phyloP scores from a whole-genome alignment of 495 filamentous ascomycete genomes.

The Filosporella fistucella region DNA sequence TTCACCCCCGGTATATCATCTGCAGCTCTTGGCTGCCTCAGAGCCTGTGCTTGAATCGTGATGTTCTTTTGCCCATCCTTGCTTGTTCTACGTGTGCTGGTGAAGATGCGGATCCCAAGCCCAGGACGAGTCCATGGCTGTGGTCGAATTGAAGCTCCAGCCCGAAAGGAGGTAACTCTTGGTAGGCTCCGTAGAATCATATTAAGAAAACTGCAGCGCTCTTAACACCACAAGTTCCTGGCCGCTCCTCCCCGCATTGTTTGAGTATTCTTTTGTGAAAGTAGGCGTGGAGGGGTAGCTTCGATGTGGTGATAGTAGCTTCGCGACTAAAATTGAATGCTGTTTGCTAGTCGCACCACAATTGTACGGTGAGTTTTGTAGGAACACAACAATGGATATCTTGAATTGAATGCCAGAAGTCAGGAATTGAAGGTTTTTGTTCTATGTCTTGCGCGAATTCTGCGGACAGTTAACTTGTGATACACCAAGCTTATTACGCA shows the following conservation, averaged over 20 bases:
- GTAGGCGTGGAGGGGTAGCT: conserved; percentile 19
- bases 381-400: too few relatives aligned
- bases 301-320: too few relatives aligned
- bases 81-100: conserved; percentile 9
- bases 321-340: too few relatives aligned
- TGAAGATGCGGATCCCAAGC: conserved; percentile 17
- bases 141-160: conserved; percentile 10
- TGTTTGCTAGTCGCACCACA: too few relatives aligned
- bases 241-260: conserved; percentile 15
- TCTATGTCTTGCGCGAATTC: neutral
- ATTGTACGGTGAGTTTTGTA: too few relatives aligned
- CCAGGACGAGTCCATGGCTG: conserved; percentile 10
- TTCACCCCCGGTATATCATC: conserved; percentile 15
- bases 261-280: neutral
- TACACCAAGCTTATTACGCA: conserved; percentile 18
- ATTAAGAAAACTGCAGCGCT: conserved; percentile 3
- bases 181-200: conserved; percentile 20
- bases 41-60: conserved; percentile 9
- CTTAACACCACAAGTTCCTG: conserved; percentile 10
- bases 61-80: conserved; percentile 17
- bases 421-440: neutral
- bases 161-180: conserved; percentile 15
- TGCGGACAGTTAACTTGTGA: conserved; percentile 1
- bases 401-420: too few relatives aligned
- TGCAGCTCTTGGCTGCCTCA: conserved; percentile 9